These are phyloP conservation scores for Globomyces pollinis-pini DNA, from an alignment of 192 early-diverging fungal species.

Conservation along the genomic window DNA sequence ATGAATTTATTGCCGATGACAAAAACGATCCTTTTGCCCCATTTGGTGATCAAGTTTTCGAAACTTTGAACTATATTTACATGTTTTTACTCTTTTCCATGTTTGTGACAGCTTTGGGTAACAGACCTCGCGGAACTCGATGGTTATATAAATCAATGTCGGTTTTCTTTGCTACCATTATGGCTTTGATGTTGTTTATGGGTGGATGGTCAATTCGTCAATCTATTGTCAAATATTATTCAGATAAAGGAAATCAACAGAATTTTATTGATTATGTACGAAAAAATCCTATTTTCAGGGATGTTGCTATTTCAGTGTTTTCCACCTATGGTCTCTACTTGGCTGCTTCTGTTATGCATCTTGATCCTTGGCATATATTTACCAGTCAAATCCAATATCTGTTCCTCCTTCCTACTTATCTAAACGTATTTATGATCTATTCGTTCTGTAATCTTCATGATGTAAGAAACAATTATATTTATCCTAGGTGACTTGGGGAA, in stretches of 20 bases:
- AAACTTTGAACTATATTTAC: constrained; percentile 10
- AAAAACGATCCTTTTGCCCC: constrained; percentile 32
- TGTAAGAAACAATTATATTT: constrained; percentile 37
- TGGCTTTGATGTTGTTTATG: constrained; percentile 40
- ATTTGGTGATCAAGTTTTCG: neutral
- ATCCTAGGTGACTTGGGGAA: constrained; percentile 52
- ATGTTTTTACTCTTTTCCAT: neutral
- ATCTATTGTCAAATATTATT: constrained; percentile 11
- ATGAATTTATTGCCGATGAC: neutral
- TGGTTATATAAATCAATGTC: constrained; percentile 27
- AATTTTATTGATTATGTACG: constrained; percentile 8
- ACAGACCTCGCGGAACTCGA: constrained; percentile 48
- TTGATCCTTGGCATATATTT: constrained; percentile 47
- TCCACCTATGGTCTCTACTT: constrained; percentile 46
- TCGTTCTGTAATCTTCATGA: constrained; percentile 48
- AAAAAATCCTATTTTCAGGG: constrained; percentile 22
- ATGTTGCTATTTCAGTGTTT: constrained; percentile 32
- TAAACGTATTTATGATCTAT: constrained; percentile 45
- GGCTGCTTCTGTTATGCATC: constrained; percentile 30
- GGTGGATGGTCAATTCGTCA: constrained; percentile 14
- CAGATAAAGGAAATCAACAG: constrained; percentile 15
- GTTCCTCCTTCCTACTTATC: constrained; percentile 39
- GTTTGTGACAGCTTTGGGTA: constrained; percentile 46
- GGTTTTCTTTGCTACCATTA: constrained; percentile 31
- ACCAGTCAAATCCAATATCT: constrained; percentile 43